These are phyloP conservation scores for Aspergillus transmontanensis DNA, from an alignment of 2,329 filamentous ascomycete genomes.

Conservation along the genomic window DNA sequence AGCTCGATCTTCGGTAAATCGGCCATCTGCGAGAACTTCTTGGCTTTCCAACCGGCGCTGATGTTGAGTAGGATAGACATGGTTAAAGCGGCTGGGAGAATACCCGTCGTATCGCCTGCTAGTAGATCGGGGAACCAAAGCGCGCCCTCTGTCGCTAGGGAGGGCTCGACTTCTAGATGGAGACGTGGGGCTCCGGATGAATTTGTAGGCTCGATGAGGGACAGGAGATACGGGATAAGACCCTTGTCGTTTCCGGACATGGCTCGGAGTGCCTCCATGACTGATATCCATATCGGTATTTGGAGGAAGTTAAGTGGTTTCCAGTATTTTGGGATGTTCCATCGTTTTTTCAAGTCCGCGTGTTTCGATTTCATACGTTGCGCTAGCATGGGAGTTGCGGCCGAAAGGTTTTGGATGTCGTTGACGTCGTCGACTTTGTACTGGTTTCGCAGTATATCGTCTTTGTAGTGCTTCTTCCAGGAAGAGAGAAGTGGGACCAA, in stretches of 20 bases:
- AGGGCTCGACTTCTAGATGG: slow-evolving; percentile 45
- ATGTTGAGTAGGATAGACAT: slow-evolving; percentile 54
- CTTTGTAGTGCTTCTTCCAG: slow-evolving; percentile 32
- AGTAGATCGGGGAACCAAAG: slow-evolving; percentile 64
- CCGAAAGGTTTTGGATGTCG: slow-evolving; percentile 11
- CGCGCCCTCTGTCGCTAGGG: slow-evolving; percentile 58
- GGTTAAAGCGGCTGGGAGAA: slow-evolving; percentile 53
- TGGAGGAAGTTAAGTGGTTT: slow-evolving; percentile 40
- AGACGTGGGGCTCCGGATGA: slow-evolving; percentile 23
- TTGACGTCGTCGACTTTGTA: no score
- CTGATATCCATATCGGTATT: slow-evolving; percentile 49
- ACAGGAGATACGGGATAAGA: slow-evolving; percentile 42
- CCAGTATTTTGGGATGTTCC: slow-evolving; percentile 38
- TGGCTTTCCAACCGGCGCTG: slow-evolving; percentile 31
- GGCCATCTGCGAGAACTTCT: slow-evolving; percentile 22
- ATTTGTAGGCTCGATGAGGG: slow-evolving; percentile 22
- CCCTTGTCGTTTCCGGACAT: slow-evolving; percentile 50
- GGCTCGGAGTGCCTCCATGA: slow-evolving; percentile 51
- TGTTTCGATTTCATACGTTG: slow-evolving; percentile 28
- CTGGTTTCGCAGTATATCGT: not conserved
- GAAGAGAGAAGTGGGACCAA: slow-evolving; percentile 46
- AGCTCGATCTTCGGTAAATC: slow-evolving; percentile 32
- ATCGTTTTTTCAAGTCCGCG: slow-evolving; percentile 36
- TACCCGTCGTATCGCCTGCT: slow-evolving; percentile 53
- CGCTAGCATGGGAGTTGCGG: slow-evolving; percentile 16